Base-by-base conservation (phyloP, 2,329 filamentous ascomycete genomes). In the Lasiodiplodia sp. region DNA sequence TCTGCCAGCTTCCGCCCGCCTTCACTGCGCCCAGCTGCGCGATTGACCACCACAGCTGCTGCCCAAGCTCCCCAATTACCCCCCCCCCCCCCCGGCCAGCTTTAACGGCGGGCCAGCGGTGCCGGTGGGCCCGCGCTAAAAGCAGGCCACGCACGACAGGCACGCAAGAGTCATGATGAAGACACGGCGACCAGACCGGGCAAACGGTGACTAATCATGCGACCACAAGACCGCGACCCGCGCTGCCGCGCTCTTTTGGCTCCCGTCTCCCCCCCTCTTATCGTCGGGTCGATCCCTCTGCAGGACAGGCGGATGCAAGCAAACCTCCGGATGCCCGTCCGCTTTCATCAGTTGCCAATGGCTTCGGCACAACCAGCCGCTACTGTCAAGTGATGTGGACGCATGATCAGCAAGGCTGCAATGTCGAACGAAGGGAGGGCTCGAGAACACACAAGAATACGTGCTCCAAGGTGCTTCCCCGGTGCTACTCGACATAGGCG, bases 41-140 rank as follows among this genome's bases (percentile, higher is more conserved):
- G 34, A 65, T 58, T 65, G 60, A 56, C 40, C 37, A 28, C 37
- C 44, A 47, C 37, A n/a, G 25, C 58, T 28, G 38, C 31, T 40
- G 23, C 47, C 34, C 60, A 14, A 67, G 67, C 68, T 62, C 37
- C 23, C 31, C 67, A 31, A 58, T 60, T 68, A n/a, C n/a, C n/a
- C n/a, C n/a, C n/a, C n/a, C n/a, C n/a, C 44, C 44, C n/a, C 18
- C n/a, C 28, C 28, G 28, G 44, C 44, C 44, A n/a, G 7, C 44
- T 28, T 34, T 34, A 21, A 47, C 44, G 44, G 44, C 44, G 31
- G 31, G 31, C 31, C 31, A 34, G 31, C 31, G 31, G 31, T 34
- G 8, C 31, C 44, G n/a, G n/a, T 47, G 44, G 18, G 44, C 10
- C 31, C 44, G 44, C 44, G 44, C 44, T 47, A 47, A 47, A 7